Evolutionary conservation across 192 early-diverging fungal genomes (phyloP), one percentile per base, ranked within the genome.

Genomic region (Coemansia furcata): DNA sequence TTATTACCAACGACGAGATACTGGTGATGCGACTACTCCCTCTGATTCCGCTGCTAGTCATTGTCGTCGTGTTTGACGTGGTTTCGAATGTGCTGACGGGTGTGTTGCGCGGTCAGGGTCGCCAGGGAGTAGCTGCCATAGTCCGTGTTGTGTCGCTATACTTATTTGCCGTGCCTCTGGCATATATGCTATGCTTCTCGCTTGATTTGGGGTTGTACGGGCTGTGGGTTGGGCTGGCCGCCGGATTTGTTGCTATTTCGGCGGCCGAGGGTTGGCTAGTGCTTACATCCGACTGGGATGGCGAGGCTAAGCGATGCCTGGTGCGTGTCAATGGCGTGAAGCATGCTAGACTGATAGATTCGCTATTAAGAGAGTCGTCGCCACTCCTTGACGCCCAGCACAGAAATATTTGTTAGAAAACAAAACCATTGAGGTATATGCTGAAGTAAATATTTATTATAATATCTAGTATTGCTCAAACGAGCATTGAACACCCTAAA

Each of bases 21-120:
- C 64, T 85, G 0, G 70, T 81, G 11, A 26, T 30, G 0, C 52
- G 60, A 0, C 60, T 82, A 39, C 29, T 74, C 3, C 70, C 69
- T 2, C 26, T 78, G 21, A 44, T 85, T 2, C 75, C 75, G 10
- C 62, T 85, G 55, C 72, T 77, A 7, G 72, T 68, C 1, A 36
- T 76, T 10, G 76, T 76, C 3, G 69, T 78, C 1, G 63, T 69
- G 14, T 85, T 79, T 43, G 80, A 93, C 66, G 85, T 85, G 23
- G 40, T 88, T 6, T 86, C 87, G 2, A 85, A 82, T 49, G 86
- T 90, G 26, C 84, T 87, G 1, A 87, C 88, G 9, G 87, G 87
- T 3, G 64, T 85, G 2, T 52, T 88, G 37, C 76, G 87, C 4
- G 87, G 87, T 6, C 77, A 86, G 40, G 86, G 87, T 3, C 64